Evolutionary conservation across 441 rosid species (phyloP), one percentile per base, ranked within the genome.

Genomic region (Erodium moschatum): DNA sequence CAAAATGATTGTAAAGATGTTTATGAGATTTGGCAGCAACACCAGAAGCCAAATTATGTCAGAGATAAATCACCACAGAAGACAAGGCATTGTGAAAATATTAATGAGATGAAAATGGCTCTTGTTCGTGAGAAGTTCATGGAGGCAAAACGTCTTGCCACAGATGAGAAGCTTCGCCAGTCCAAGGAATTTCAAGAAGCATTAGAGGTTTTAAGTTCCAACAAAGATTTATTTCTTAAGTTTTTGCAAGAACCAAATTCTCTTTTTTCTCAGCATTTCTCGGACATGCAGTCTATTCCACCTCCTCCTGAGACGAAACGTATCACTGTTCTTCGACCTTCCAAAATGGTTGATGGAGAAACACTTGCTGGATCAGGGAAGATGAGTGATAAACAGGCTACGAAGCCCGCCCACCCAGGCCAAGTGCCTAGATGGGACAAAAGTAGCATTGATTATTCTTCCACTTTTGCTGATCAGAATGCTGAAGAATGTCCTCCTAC

Each of bases 181-280:
- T 85, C 97, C 67, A 80, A 81, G 82, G 96, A 94, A 71, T 91
- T 89, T 76, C 89, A 82, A 76, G 96, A 91, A 52, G 94, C 96
- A 60, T 78, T 94, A 62, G 98, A 91, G 69, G 84, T 91, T 72
- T 76, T 91, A 73, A 91, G 87, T 79, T 83, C 92, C 50, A 85
- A 91, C 74, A 88, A 78, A 76, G 96, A 91, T 76, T 70, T 91
- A 58, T 81, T 91, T 72, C 87, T 88, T 69, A 81, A 89, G 76
- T 79, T 87, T 78, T 78, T 91, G 71, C 85, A 93, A 73, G 96
- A 89, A 82, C 87, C 96, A 42, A 86, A 84, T 84, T 82, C 89
- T 48, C 81, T 85, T 72, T 76, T 84, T 78, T 84, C 89, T 69
- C 86, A 80, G 77, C 83, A 76, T 77, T 75, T 79, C 52, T 77